Evolutionary conservation across 2,329 filamentous ascomycete genomes (phyloP).

Genomic region (Fusarium staphyleae): DNA sequence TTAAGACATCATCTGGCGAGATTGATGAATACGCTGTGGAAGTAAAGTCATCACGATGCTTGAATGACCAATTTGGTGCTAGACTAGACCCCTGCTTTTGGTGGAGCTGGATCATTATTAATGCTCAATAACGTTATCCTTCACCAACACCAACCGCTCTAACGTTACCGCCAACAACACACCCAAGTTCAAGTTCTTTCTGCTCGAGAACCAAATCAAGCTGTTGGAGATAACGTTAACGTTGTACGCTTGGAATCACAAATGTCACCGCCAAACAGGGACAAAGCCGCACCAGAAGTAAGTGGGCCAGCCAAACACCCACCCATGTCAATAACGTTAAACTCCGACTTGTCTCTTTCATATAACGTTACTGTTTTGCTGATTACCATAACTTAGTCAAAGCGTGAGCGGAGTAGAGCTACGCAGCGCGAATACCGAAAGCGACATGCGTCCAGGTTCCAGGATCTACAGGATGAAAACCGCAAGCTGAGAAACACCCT

Average conservation of each 20-base stretch:
- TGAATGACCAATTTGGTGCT: too few relatives aligned
- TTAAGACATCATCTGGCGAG: too few relatives aligned
- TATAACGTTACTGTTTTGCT: neutral
- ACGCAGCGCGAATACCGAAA: constrained; percentile 41
- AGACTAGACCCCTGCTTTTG: too few relatives aligned
- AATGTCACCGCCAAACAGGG: constrained; percentile 29
- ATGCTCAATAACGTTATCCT: too few relatives aligned
- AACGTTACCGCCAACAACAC: too few relatives aligned
- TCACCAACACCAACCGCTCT: too few relatives aligned
- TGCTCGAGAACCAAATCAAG: neutral
- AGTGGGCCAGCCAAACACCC: constrained; percentile 21
- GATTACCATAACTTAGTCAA: constrained; percentile 27
- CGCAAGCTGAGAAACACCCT: constrained; percentile 35
- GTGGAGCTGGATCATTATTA: too few relatives aligned
- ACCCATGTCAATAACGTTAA: neutral
- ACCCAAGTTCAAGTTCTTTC: too few relatives aligned
- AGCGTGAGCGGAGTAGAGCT: constrained; percentile 38
- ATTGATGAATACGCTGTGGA: too few relatives aligned
- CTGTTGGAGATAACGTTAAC: neutral
- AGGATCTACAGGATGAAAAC: constrained; percentile 39
- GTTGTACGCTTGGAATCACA: neutral
- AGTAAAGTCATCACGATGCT: too few relatives aligned
- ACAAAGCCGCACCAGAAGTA: constrained; percentile 19
- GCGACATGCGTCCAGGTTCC: constrained; percentile 37
- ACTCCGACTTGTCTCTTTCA: neutral